Percentiles rank a stretch among this genome's conserved stretches.
phyloP scores from a whole-genome alignment of 2,329 filamentous ascomycete genomes.

The Thyridium curvatum region DNA sequence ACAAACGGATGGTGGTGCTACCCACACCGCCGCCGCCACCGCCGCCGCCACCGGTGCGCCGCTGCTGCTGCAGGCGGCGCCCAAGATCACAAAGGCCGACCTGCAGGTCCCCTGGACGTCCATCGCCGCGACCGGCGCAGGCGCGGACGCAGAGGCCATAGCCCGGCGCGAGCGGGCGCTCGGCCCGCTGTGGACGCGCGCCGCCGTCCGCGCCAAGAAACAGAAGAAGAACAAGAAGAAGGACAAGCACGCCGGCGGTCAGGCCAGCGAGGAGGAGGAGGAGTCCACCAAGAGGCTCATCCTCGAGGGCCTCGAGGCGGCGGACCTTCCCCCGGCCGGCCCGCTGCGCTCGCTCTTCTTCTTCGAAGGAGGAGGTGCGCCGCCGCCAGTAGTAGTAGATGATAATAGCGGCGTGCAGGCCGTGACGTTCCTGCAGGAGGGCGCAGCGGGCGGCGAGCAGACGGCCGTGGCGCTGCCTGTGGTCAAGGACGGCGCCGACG shows the following conservation, averaged over 20 bases:
- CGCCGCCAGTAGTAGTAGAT: slow-evolving; percentile 2
- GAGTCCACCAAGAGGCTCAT: slow-evolving; percentile 27
- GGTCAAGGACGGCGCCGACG: slow-evolving; percentile 2
- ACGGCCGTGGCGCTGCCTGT: slow-evolving; percentile 7
- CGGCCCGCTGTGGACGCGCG: slow-evolving; percentile 58
- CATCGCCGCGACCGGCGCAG: slow-evolving; percentile 41
- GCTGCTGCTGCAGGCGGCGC: slow-evolving; percentile 44
- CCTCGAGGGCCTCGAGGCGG: slow-evolving; percentile 23
- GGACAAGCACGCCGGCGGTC: no score
- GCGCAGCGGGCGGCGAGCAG: neutral
- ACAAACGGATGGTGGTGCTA: slow-evolving; percentile 2
- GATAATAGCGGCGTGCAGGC: neutral
- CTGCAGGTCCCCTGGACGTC: slow-evolving; percentile 58
- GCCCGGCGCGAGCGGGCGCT: slow-evolving; percentile 51
- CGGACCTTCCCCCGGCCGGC: no score
- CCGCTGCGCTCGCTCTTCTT: no score
- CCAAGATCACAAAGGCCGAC: slow-evolving; percentile 65
- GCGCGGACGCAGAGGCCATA: slow-evolving; percentile 48
- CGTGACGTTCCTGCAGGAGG: slow-evolving; percentile 7
- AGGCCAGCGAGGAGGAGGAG: neutral
- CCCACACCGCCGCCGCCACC: slow-evolving; percentile 1
- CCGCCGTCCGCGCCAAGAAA: slow-evolving; percentile 1
- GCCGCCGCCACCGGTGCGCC: slow-evolving; percentile 16
- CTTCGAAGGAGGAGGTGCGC: no score
- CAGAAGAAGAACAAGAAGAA: no score